Base-by-base conservation (phyloP, 1,284 basidiomycete species). In the Melampsora americana region DNA sequence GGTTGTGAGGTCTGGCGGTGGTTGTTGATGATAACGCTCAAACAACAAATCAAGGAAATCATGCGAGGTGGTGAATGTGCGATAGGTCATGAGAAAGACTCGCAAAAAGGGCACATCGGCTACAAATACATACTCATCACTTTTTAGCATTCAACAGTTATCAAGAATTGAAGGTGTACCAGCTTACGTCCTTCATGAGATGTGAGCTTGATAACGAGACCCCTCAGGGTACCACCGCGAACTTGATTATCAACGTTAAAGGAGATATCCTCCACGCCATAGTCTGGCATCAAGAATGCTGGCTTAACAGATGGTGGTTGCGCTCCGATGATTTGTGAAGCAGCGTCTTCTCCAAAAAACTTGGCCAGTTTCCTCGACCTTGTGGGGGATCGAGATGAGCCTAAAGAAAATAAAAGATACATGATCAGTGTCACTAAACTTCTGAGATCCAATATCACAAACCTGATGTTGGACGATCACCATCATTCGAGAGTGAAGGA, bases 31-130 rank as follows among this genome's bases (percentile, higher is more conserved):
- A 84, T 94, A 99, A 6, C 96, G 89, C 75, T 88, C 86, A 12
- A 92, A 87, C 32, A 99, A 87, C n/a, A 92, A 85, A 69, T 93
- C 89, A 77, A 98, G 90, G 28, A 99, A 84, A 77, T 93, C 90
- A 74, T 92, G 87, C 23, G 93, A 85, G 0, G 90, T 90, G 18
- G 92, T 93, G 83, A 99, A 99, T 0, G 93, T 95, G 79, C 95
- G 93, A 86, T 94, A 97, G 0, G 96, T 99, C 87, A 97, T 91
- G 78, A 99, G 84, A 87, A 99, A 99, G 1, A 94, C 91, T 82
- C 92, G 90, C 82, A 89, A 92, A 84, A 92, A 99, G 6, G 88
- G 88, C 0, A 88, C 86, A 82, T 95, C 93, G 77, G 80, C 81
- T 79, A 91, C 80, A 30, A 72, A 50, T 71, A 73, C 50, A 74